Evolutionary conservation across 192 early-diverging fungal species (phyloP), one percentile per base, ranked within the genome.

Genomic region (Backusella tuberculispora): DNA sequence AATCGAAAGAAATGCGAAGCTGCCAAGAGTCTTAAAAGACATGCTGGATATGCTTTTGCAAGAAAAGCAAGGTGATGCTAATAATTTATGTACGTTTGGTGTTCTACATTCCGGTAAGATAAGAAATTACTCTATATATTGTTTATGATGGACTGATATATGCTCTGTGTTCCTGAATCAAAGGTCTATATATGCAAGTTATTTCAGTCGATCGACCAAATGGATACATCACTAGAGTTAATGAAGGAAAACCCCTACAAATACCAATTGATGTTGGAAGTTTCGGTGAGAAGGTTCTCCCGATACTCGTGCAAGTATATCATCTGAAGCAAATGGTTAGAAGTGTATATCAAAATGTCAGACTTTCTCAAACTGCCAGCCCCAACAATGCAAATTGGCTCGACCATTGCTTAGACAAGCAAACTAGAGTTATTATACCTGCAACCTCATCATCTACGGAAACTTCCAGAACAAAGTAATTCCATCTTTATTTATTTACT

Each of bases 231-330:
- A 69, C 67, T 69, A 67, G 13, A 67, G n/a, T 69, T 29, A 45
- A 69, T 48, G 43, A 69, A 69, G 43, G 43, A 69, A 69, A 69
- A 6, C 67, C 67, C 67, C 67, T 45, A 69, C 43, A 69, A 47
- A 69, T 69, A 48, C 43, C 67, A 69, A 69, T 44, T 69, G 43
- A 69, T 69, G 43, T 64, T 64, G 29, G 24, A 64, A 64, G 63
- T 64, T 64, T 64, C 63, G 63, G 67, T 45, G 42, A 48, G 24
- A 69, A 69, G 67, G 67, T 69, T 69, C 67, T 69, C 43, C 67
- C 67, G 14, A 69, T 69, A 44, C 43, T 69, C 43, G 67, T 69
- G 43, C 67, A 69, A 69, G 67, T 69, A 69, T 69, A 48, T 69
- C 45, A 69, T 45, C 67, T 69, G 43, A 69, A 69, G 43, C 43